phyloP scores from a whole-genome alignment of 208 protist genomes.

The Crithidia fasciculata region DNA sequence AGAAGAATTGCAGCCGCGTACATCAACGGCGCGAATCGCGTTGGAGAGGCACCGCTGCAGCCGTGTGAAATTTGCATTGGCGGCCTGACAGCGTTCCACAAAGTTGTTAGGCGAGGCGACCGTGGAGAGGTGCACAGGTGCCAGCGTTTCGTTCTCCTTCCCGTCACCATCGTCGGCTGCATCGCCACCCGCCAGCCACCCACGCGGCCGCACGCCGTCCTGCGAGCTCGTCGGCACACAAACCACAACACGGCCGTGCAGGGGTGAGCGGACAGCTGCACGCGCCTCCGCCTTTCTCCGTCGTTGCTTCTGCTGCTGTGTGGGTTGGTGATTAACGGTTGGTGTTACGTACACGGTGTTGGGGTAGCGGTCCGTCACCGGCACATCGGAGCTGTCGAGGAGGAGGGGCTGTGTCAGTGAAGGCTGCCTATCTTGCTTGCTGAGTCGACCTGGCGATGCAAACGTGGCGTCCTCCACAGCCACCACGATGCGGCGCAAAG shows the following conservation, averaged over 20 bases:
- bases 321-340: neutral
- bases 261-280: neutral
- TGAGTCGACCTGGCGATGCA: neutral
- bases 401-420: neutral
- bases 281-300: no score
- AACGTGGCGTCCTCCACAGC: constrained; percentile 25
- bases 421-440: neutral
- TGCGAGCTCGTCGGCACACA: constrained; percentile 61
- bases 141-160: neutral
- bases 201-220: constrained; percentile 67
- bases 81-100: constrained; percentile 45
- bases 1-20: neutral
- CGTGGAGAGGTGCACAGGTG: neutral
- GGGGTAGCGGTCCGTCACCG: constrained; percentile 29
- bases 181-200: constrained; percentile 27
- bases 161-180: constrained; percentile 18
- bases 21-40: constrained; percentile 25
- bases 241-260: constrained; percentile 52
- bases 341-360: constrained; percentile 21
- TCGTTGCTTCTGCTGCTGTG: neutral
- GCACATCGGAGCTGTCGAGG: constrained; percentile 11
- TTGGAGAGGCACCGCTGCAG: constrained; percentile 44
- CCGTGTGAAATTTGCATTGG: constrained; percentile 46
- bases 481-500: constrained; percentile 24
- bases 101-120: constrained; percentile 48